phyloP scores from a whole-genome alignment of 140 eudicot species.

The Oenanthe javanica region DNA sequence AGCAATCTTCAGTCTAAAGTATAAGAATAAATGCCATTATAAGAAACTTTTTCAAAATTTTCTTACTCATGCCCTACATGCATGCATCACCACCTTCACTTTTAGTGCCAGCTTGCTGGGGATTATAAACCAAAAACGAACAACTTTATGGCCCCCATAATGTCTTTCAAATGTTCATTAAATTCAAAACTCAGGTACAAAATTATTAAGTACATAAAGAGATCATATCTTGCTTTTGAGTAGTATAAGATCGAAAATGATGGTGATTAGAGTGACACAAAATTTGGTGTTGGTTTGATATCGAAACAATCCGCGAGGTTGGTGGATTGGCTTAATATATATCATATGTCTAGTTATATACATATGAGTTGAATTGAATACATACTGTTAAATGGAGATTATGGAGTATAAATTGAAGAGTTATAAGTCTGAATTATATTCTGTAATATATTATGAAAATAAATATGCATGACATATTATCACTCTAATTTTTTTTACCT shows the following conservation, averaged over 20 bases:
- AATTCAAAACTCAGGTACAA: not conserved
- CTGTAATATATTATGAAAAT: no score
- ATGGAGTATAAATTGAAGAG: no score
- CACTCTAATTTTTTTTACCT: no score
- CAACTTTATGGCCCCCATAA: not conserved
- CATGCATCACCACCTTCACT: not conserved
- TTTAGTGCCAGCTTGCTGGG: not conserved
- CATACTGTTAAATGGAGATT: no score
- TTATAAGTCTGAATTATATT: no score
- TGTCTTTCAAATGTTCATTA: constrained; percentile 3
- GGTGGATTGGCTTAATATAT: not conserved
- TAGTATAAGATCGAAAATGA: not conserved
- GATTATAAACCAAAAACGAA: constrained; percentile 9
- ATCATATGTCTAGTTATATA: no score
- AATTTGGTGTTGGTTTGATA: not conserved
- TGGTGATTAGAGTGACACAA: not conserved
- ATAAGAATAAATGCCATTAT: not conserved
- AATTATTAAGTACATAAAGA: not conserved
- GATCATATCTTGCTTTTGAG: constrained; percentile 5
- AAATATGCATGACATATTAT: no score
- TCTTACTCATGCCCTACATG: not conserved
- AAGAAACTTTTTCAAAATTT: not conserved
- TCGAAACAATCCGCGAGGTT: not conserved
- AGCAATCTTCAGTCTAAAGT: not conserved
- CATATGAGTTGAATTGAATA: no score